These are phyloP conservation scores for Dactylorhiza incarnata DNA, from an alignment of 106 monocot species.

Conservation along the genomic window DNA sequence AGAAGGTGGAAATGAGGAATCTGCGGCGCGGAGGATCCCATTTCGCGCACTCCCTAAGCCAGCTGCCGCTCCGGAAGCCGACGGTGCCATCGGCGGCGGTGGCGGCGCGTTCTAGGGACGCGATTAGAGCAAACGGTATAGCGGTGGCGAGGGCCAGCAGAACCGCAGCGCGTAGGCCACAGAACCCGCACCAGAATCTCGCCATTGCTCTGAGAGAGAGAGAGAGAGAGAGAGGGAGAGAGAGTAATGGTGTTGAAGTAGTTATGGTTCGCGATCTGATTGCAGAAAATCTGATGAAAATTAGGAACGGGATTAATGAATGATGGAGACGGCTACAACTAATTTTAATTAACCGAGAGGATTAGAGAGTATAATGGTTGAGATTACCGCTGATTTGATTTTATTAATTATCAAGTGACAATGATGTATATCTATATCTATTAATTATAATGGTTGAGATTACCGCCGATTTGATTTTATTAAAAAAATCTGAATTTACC, in stretches of 20 bases:
- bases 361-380: no score
- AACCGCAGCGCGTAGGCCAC: background rate
- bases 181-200: background rate
- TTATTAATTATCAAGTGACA: no score
- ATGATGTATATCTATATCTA: no score
- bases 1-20: slow-evolving; percentile 78
- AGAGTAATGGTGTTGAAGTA: background rate
- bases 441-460: no score
- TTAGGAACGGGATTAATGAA: no score
- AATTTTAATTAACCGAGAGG: no score
- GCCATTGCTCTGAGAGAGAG: background rate
- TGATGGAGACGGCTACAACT: no score
- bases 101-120: slow-evolving; percentile 27
- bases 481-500: no score
- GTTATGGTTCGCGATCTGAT: background rate
- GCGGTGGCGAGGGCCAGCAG: slow-evolving; percentile 46
- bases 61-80: slow-evolving; percentile 43
- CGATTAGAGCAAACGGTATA: slow-evolving; percentile 38
- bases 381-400: no score
- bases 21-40: slow-evolving; percentile 57
- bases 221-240: background rate
- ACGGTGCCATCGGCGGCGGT: slow-evolving; percentile 25
- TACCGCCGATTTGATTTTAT: no score
- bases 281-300: background rate
- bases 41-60: slow-evolving; percentile 82